Evolutionary conservation across 2,329 filamentous ascomycete genomes (phyloP).

Genomic region (Ophiosphaerella herpotricha): DNA sequence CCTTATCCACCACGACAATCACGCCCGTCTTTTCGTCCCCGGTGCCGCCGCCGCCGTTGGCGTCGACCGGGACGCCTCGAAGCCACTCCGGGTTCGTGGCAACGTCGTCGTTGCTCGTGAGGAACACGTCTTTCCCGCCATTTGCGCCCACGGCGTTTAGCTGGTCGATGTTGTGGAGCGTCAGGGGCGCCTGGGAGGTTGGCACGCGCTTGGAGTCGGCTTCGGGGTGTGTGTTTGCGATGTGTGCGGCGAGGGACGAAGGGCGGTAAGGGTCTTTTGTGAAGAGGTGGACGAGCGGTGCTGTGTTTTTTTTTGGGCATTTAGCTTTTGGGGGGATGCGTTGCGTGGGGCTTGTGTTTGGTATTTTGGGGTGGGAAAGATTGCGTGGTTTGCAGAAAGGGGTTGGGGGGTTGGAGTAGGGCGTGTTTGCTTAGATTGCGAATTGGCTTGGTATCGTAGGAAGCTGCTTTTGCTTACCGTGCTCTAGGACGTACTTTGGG

Average conservation of each 20-base stretch:
- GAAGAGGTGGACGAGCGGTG: constrained; percentile 49
- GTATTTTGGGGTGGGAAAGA: background rate
- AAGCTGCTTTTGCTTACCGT: background rate
- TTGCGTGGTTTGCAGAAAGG: background rate
- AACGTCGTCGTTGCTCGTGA: constrained; percentile 46
- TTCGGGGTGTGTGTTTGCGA: constrained; percentile 44
- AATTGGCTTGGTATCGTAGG: too few species aligned
- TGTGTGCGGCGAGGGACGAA: constrained; percentile 43
- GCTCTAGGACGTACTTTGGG: background rate
- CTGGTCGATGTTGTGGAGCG: constrained; percentile 44
- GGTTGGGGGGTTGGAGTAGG: too few species aligned
- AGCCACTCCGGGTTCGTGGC: constrained; percentile 45
- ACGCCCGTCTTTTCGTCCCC: constrained; percentile 52
- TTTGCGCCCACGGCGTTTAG: constrained; percentile 35
- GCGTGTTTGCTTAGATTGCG: too few species aligned
- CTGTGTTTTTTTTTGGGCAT: constrained; percentile 13
- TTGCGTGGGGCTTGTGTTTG: background rate
- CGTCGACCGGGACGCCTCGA: constrained; percentile 56
- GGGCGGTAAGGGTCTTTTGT: constrained; percentile 46
- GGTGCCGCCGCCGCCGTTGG: constrained; percentile 12
- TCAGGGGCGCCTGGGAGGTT: constrained; percentile 30
- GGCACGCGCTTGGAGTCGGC: constrained; percentile 24
- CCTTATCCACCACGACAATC: constrained; percentile 62
- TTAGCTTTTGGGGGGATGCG: background rate
- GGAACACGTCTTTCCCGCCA: constrained; percentile 36